Evolutionary conservation across 2,329 filamentous ascomycete genomes (phyloP).

Genomic region (Arthrinium puccinioides): DNA sequence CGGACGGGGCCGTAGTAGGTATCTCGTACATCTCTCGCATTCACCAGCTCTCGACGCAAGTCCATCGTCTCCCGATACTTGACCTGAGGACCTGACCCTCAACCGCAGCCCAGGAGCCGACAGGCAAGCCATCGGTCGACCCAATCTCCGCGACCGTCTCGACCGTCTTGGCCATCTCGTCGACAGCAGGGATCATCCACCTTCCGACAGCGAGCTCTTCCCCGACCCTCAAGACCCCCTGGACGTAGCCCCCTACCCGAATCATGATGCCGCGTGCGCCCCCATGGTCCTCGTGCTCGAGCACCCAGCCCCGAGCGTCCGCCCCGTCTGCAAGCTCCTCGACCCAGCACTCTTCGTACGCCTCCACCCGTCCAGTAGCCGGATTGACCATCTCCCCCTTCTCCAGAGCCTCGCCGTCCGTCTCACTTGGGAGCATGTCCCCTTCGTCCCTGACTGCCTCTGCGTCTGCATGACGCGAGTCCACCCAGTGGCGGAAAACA

Average conservation of each 20-base stretch:
- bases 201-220: neutral
- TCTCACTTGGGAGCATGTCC: conserved; percentile 39
- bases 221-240: conserved; percentile 2
- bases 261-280: conserved; percentile 1
- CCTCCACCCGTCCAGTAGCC: conserved; percentile 29
- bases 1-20: too few species aligned
- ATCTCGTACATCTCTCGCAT: too few species aligned
- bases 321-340: neutral
- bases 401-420: conserved; percentile 35
- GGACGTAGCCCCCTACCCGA: neutral
- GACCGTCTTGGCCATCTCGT: too few species aligned
- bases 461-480: conserved; percentile 38
- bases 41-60: conserved; percentile 4
- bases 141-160: conserved; percentile 3
- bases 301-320: conserved; percentile 2
- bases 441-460: conserved; percentile 42
- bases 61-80: conserved; percentile 2
- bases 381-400: conserved; percentile 54
- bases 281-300: conserved; percentile 1
- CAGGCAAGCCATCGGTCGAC: too few species aligned
- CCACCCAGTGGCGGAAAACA: conserved; percentile 53
- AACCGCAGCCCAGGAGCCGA: too few species aligned
- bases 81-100: too few species aligned
- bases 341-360: conserved; percentile 8
- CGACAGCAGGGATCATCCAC: neutral